These are phyloP conservation scores for Nemania abortiva DNA, from an alignment of 2,329 filamentous ascomycete species.

Conservation along the genomic window DNA sequence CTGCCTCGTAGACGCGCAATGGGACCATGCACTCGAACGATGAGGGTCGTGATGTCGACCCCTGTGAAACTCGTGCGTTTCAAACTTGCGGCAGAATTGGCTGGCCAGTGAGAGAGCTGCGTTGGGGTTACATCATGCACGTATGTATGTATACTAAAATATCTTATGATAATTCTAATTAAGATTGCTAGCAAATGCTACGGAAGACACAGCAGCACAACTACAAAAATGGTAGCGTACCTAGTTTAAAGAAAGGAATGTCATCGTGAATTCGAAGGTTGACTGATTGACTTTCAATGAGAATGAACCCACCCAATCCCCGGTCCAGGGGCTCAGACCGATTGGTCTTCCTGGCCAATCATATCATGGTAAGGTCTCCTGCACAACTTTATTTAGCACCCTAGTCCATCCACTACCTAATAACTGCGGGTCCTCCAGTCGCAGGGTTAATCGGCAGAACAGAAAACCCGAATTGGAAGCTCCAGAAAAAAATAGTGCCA, in stretches of 20 bases:
- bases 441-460: conserved; percentile 32
- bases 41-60: conserved; percentile 35
- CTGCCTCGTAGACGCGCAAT: conserved; percentile 17
- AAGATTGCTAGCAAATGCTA: not conserved
- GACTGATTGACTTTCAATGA: not conserved
- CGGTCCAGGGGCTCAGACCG: not conserved
- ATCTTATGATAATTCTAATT: not conserved
- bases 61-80: conserved; percentile 58
- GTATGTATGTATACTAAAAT: conserved; percentile 8
- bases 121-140: conserved; percentile 36
- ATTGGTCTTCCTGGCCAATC: not conserved
- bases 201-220: not conserved
- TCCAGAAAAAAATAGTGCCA: conserved; percentile 48
- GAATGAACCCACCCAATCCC: not conserved
- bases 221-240: not conserved
- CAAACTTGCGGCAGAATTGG: conserved; percentile 60
- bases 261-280: not conserved
- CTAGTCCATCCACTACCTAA: not conserved
- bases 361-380: not conserved
- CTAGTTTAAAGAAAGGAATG: not conserved
- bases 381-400: not conserved
- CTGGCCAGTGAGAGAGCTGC: conserved; percentile 47
- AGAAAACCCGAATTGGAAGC: conserved; percentile 36
- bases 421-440: not conserved
- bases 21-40: conserved; percentile 25